Evolutionary conservation across 257 asterid species (phyloP), one percentile per base, ranked within the genome.

Genomic region (Pogostemon cablin): DNA sequence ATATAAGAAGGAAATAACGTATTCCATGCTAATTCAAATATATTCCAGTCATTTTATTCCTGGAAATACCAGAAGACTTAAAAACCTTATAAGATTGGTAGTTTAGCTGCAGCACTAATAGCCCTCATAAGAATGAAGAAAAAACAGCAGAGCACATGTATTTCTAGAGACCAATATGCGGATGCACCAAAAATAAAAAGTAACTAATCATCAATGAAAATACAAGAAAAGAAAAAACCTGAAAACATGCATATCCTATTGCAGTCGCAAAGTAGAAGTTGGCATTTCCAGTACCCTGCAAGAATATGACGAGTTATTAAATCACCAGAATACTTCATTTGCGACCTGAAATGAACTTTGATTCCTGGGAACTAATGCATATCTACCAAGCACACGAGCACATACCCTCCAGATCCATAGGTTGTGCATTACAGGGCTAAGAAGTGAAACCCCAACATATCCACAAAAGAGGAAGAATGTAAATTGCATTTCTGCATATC

Each of bases 351-450:
- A 64, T 40, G 4, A 53, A 47, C 65, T 40, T 43, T 25, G 34
- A 69, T 65, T 42, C 57, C 58, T 48, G 34, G 9, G 52, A 53
- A 68, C 65, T 77, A 12, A 69, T 62, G 63, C 62, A 55, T 63
- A 65, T 61, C 50, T 55, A 61, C 64, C 62, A 53, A 25, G 65
- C 58, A 75, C 40, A 69, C 55, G 69, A 63, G 66, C 59, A 77
- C 96, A 9, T 93, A 93, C 99, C 91, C 96, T 87, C 99, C 99
- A 93, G 80, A 93, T 91, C 99, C 99, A 93, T 49, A 93, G 88
- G 81, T 93, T 93, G 89, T 91, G 98, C 99, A 93, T 93, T 75
- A 93, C 90, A 60, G 99, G 96, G 85, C 98, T 91, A 44, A 93
- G 84, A 70, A 93, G 88, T 59, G 98, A 89, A 60, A 93, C 86